These are phyloP conservation scores for Calocybe gangraenosa DNA, from an alignment of 768 basidiomycete genomes.

Conservation along the genomic window DNA sequence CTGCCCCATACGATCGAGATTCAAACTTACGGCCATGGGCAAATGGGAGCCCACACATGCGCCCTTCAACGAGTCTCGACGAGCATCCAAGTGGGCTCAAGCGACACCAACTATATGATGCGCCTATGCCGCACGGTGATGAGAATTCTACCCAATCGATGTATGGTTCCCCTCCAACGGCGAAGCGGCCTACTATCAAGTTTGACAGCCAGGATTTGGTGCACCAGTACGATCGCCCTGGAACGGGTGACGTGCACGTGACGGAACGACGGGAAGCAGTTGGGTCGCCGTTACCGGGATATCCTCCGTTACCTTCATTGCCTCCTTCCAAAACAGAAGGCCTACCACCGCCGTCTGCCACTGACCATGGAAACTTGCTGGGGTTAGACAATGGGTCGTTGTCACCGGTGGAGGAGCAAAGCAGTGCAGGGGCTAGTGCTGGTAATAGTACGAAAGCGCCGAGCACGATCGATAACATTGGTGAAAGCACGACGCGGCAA, in stretches of 20 bases:
- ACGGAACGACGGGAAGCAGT: slow-evolving; percentile 42
- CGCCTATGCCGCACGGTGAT: slow-evolving; percentile 62
- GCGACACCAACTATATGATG: slow-evolving; percentile 86
- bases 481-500: slow-evolving; percentile 7
- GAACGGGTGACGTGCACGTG: slow-evolving; percentile 39
- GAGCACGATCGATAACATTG: slow-evolving; percentile 8
- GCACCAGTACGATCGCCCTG: slow-evolving; percentile 66
- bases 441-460: slow-evolving; percentile 11
- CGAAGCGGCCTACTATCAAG: slow-evolving; percentile 63
- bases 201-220: slow-evolving; percentile 72
- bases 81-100: slow-evolving; percentile 40
- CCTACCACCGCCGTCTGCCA: slow-evolving; percentile 15
- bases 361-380: slow-evolving; percentile 21
- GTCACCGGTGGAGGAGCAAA: slow-evolving; percentile 5
- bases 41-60: slow-evolving; percentile 2
- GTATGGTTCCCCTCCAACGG: slow-evolving; percentile 26
- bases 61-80: slow-evolving; percentile 22
- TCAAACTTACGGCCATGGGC: slow-evolving; percentile 14
- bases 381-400: slow-evolving; percentile 21
- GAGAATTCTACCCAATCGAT: slow-evolving; percentile 35
- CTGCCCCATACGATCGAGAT: slow-evolving; percentile 29
- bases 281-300: slow-evolving; percentile 24
- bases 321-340: slow-evolving; percentile 15
- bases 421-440: slow-evolving; percentile 12
- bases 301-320: slow-evolving; percentile 33